A percentile compares a stretch with the other conserved stretches of the same genome.
phyloP scores from a whole-genome alignment of 163 green algal species.

The Volvox carteri region DNA sequence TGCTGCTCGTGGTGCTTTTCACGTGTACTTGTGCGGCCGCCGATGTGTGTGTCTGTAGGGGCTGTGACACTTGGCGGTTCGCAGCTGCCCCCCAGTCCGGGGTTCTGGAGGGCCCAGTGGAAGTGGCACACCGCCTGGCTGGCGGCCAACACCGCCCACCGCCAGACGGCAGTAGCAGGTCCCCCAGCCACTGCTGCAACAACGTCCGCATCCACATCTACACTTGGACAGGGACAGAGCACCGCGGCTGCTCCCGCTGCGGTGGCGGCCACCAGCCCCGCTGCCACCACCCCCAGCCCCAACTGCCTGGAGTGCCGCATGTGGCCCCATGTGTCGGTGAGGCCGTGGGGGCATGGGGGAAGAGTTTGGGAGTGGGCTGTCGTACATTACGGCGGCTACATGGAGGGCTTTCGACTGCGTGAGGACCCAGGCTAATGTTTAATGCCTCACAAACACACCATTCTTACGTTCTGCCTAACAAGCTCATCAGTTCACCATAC shows the following conservation, averaged over 20 bases:
- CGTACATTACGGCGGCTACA: too few species aligned
- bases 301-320: slow-evolving; percentile 42
- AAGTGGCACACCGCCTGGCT: slow-evolving; percentile 21
- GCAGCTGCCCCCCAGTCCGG: neutral
- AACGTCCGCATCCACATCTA: neutral
- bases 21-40: too few species aligned
- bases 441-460: too few species aligned
- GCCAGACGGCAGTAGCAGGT: too few species aligned
- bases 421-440: too few species aligned
- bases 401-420: too few species aligned
- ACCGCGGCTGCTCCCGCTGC: neutral
- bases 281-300: neutral
- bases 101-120: slow-evolving; percentile 33
- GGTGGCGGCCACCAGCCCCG: neutral
- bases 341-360: neutral
- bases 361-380: neutral
- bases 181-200: too few species aligned
- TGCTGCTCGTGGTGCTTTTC: too few species aligned
- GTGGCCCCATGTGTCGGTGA: slow-evolving; percentile 23
- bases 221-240: neutral
- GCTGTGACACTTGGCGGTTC: neutral
- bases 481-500: too few species aligned
- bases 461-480: too few species aligned
- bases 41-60: too few species aligned
- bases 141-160: neutral